Conservation (phyloP, 2,329 filamentous ascomycete species). For the Aspergillus arachidicola region DNA sequence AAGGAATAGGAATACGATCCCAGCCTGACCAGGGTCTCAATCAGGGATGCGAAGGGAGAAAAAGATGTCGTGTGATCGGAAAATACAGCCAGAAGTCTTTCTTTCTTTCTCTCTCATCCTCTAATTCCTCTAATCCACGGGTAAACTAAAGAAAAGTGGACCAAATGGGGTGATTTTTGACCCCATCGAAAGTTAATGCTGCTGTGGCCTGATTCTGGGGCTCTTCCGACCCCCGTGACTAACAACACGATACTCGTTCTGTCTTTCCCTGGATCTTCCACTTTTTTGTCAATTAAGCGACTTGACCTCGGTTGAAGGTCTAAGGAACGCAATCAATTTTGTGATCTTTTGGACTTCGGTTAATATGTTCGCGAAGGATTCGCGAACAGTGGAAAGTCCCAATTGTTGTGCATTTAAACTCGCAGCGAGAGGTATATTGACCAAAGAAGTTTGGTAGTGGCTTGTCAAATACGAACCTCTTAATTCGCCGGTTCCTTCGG, state of each 20-base stretch:
- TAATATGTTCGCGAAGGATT: neutral
- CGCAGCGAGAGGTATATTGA: neutral
- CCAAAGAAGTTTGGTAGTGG: neutral
- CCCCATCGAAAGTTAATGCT: conserved; percentile 2
- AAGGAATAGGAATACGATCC: neutral
- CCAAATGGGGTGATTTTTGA: conserved; percentile 7
- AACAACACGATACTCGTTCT: neutral
- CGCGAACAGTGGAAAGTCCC: neutral
- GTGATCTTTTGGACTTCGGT: neutral
- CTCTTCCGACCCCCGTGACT: neutral
- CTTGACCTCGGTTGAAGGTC: neutral
- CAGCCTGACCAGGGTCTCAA: neutral
- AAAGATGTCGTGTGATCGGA: neutral
- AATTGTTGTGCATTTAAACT: neutral
- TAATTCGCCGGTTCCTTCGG: neutral
- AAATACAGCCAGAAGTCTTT: neutral
- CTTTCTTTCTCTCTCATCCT: neutral
- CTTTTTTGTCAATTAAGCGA: neutral
- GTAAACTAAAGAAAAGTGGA: neutral
- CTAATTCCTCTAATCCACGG: neutral
- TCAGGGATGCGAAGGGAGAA: neutral
- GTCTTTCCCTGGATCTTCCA: neutral
- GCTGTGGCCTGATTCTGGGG: conserved; percentile 10
- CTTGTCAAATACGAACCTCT: neutral
- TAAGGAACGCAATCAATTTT: neutral